phyloP scores from a whole-genome alignment of 176 grass and related monocot species.

The Aegilops tauschii region DNA sequence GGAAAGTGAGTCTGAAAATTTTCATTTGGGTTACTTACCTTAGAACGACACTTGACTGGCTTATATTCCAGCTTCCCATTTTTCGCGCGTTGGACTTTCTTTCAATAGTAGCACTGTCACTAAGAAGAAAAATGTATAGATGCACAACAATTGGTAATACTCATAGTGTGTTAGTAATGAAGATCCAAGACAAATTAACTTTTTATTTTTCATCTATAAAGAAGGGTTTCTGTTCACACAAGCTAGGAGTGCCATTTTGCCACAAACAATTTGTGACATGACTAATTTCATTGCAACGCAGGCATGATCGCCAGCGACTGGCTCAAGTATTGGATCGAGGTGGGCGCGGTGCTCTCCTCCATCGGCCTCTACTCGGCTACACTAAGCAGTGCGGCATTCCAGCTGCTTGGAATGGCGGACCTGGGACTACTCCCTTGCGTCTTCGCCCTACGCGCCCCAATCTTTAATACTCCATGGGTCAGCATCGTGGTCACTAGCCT shows the following conservation, averaged over 20 bases:
- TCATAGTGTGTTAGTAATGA: not conserved
- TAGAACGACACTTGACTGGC: no score
- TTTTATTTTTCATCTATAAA: not conserved
- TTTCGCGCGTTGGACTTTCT: no score
- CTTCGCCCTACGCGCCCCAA: slow-evolving; percentile 40
- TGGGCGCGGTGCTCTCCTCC: slow-evolving; percentile 74
- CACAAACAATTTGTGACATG: not conserved
- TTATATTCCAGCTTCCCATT: no score
- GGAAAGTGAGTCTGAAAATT: not conserved
- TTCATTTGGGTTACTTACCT: not conserved
- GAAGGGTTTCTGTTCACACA: not conserved
- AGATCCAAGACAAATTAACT: not conserved
- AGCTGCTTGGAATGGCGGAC: slow-evolving; percentile 91
- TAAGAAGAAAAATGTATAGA: no score
- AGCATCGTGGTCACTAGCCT: slow-evolving; percentile 55
- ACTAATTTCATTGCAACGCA: not conserved
- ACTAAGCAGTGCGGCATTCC: slow-evolving; percentile 69
- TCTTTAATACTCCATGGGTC: slow-evolving; percentile 67
- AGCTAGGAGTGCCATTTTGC: not conserved
- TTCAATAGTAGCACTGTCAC: no score
- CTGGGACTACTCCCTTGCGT: slow-evolving; percentile 58
- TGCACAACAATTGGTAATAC: no score
- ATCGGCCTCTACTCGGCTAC: slow-evolving; percentile 78
- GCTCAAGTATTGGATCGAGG: slow-evolving; percentile 89
- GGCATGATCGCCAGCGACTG: slow-evolving; percentile 58